These are phyloP conservation scores for Boletus insuetus DNA, from an alignment of 768 basidiomycete genomes.

Conservation along the genomic window DNA sequence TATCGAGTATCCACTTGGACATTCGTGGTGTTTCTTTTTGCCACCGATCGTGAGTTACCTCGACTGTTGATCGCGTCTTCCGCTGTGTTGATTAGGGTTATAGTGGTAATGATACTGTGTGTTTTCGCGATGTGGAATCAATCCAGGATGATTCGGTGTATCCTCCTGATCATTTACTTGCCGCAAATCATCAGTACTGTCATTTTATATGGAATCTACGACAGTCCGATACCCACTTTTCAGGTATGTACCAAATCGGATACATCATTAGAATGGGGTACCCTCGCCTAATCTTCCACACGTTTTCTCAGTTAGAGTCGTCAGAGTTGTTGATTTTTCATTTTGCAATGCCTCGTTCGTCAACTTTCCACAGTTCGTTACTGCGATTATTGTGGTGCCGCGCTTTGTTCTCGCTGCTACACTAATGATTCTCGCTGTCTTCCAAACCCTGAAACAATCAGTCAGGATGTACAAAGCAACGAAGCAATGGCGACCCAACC, in stretches of 20 bases:
- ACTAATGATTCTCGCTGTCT: neutral
- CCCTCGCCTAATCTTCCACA: too few species aligned
- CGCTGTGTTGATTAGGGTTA: neutral
- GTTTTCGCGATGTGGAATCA: neutral
- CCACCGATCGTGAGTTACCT: neutral
- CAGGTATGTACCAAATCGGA: neutral
- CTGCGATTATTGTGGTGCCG: neutral
- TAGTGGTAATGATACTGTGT: constrained; percentile 3
- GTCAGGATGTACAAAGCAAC: constrained; percentile 1
- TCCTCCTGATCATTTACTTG: neutral
- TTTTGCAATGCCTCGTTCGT: neutral
- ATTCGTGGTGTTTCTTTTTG: neutral
- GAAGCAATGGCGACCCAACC: constrained; percentile 4
- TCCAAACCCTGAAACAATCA: neutral
- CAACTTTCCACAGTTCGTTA: neutral
- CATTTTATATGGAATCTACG: neutral
- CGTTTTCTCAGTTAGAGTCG: neutral
- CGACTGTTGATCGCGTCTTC: neutral
- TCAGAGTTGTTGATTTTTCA: neutral
- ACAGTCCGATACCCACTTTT: neutral
- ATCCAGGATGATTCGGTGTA: neutral
- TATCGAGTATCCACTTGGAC: neutral
- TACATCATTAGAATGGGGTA: too few species aligned
- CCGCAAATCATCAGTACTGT: neutral
- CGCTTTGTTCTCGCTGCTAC: neutral